These are phyloP conservation scores for Teunomyces atbi DNA, from an alignment of 805 yeast species.

Conservation along the genomic window DNA sequence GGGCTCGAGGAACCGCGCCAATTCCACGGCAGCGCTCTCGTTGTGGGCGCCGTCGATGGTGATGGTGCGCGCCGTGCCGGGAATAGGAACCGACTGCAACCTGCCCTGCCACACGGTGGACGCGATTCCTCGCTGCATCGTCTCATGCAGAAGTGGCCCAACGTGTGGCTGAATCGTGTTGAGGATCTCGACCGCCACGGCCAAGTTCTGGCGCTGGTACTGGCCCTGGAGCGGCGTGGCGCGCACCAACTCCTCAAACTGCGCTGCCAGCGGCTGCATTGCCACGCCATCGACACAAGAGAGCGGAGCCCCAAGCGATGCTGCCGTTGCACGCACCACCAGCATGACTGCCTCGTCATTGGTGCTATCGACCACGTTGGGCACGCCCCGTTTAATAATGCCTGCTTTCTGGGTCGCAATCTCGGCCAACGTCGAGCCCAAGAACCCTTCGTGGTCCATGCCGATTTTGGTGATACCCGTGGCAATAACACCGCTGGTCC, in stretches of 20 bases:
- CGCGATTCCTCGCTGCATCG: conserved; percentile 51
- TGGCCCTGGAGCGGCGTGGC: conserved; percentile 66
- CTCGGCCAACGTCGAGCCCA: conserved; percentile 63
- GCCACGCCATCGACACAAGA: conserved; percentile 23
- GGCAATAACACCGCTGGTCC: conserved; percentile 44
- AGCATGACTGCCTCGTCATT: conserved; percentile 53
- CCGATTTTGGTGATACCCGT: conserved; percentile 85
- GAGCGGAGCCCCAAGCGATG: conserved; percentile 25
- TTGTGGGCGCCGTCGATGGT: conserved; percentile 94
- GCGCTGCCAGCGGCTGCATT: no score
- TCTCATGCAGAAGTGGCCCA: conserved; percentile 5
- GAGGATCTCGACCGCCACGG: conserved; percentile 62
- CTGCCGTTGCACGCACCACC: conserved; percentile 43
- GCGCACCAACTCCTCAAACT: background rate
- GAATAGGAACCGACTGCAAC: conserved; percentile 47
- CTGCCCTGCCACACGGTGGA: conserved; percentile 84
- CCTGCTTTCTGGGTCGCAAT: conserved; percentile 88
- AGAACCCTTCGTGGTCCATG: conserved; percentile 74
- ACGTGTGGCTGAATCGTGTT: conserved; percentile 26
- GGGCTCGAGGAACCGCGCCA: conserved; percentile 50
- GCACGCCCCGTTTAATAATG: conserved; percentile 60
- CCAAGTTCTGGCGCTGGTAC: conserved; percentile 69
- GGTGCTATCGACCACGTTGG: conserved; percentile 70
- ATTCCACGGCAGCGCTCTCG: conserved; percentile 74
- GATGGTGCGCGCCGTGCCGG: conserved; percentile 26